Evolutionary conservation across 2,329 filamentous ascomycete species (phyloP).

Genomic region (Penicillium sp.): DNA sequence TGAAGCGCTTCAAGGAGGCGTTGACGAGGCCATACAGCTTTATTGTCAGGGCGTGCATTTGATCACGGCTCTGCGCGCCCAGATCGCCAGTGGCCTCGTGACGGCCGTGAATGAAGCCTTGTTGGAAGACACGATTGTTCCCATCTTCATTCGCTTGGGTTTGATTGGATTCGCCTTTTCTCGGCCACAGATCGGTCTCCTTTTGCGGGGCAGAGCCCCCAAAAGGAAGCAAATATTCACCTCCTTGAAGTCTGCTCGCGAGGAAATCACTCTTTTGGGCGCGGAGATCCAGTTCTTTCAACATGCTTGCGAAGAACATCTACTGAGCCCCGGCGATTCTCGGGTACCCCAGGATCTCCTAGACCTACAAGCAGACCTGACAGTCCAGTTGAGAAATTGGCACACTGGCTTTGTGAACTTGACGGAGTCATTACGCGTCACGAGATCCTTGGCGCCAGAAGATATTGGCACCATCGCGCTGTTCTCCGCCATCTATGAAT

Average conservation of each 20-base stretch:
- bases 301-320: constrained; percentile 19
- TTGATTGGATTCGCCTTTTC: constrained; percentile 22
- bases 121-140: constrained; percentile 31
- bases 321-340: constrained; percentile 8
- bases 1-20: constrained; percentile 31
- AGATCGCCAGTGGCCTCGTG: constrained; percentile 11
- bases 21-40: constrained; percentile 31
- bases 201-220: constrained; percentile 18
- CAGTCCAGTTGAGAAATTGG: constrained; percentile 26
- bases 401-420: constrained; percentile 24
- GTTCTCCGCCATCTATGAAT: constrained; percentile 29
- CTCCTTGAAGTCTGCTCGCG: constrained; percentile 30
- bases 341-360: constrained; percentile 20
- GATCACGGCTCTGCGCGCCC: constrained; percentile 24
- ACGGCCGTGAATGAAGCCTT: constrained; percentile 15
- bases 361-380: constrained; percentile 17
- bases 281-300: constrained; percentile 31
- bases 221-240: constrained; percentile 8
- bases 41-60: constrained; percentile 34
- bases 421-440: constrained; percentile 9
- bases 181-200: constrained; percentile 11
- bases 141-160: constrained; percentile 34
- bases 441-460: constrained; percentile 11
- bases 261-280: constrained; percentile 27
- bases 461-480: constrained; percentile 24